phyloP scores from a whole-genome alignment of 441 rosid genomes.

The Macaranga tanarius region DNA sequence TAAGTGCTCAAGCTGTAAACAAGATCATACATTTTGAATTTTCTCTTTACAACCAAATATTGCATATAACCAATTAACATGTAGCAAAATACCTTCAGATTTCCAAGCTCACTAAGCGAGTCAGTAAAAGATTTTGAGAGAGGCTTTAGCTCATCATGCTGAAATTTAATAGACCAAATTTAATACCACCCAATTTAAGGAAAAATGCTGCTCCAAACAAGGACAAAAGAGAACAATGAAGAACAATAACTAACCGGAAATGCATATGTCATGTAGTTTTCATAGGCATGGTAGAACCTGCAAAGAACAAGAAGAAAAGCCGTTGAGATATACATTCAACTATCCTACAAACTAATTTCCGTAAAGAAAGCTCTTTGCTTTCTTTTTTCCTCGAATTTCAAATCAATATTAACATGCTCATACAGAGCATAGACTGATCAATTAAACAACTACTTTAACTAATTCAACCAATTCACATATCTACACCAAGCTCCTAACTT shows the following conservation, averaged over 20 bases:
- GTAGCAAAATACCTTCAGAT: slow-evolving; percentile 58
- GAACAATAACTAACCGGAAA: slow-evolving; percentile 63
- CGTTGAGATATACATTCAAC: neutral
- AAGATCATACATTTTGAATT: slow-evolving; percentile 23
- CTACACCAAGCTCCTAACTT: neutral
- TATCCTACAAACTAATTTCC: neutral
- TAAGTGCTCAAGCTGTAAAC: slow-evolving; percentile 80
- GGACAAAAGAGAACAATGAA: neutral
- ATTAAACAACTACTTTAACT: neutral
- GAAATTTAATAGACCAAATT: slow-evolving; percentile 31
- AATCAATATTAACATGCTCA: neutral
- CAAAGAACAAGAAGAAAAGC: slow-evolving; percentile 12
- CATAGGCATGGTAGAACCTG: slow-evolving; percentile 96
- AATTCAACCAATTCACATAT: neutral
- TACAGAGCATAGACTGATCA: neutral
- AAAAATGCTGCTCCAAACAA: neutral
- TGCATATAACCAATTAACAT: slow-evolving; percentile 7
- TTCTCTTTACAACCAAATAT: neutral
- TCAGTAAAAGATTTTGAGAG: slow-evolving; percentile 77
- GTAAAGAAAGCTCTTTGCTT: slow-evolving; percentile 4
- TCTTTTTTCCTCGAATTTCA: neutral
- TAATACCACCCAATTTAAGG: slow-evolving; percentile 12
- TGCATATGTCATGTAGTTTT: slow-evolving; percentile 84
- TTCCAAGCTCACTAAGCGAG: slow-evolving; percentile 95
- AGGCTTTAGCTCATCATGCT: slow-evolving; percentile 97